Evolutionary conservation across 345 rosid genomes (phyloP).

Genomic region (Populus nigra): DNA sequence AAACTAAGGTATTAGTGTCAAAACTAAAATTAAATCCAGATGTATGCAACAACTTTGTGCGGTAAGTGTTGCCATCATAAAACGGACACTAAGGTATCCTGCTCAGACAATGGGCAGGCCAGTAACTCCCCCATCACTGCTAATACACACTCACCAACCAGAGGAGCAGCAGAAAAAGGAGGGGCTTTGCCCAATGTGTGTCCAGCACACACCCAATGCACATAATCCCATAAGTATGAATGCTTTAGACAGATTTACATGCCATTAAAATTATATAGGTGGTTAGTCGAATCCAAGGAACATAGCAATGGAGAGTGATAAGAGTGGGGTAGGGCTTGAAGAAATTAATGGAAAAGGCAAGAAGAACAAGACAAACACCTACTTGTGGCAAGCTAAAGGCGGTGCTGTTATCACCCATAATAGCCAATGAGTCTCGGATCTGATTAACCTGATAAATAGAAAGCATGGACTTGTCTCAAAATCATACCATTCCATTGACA

Average conservation of each 20-base stretch:
- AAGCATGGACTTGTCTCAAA: conserved; percentile 12
- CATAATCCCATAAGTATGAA: background rate
- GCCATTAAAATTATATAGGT: background rate
- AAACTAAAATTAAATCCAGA: too few species aligned
- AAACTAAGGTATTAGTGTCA: too few species aligned
- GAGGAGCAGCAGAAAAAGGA: too few species aligned
- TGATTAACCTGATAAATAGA: conserved; percentile 67
- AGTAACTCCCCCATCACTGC: too few species aligned
- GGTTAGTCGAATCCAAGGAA: background rate
- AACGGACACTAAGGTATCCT: too few species aligned
- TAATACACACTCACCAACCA: too few species aligned
- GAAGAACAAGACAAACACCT: conserved; percentile 27
- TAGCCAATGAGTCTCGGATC: conserved; percentile 86
- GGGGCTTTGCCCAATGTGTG: background rate
- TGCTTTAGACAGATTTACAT: background rate
- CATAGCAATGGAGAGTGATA: background rate
- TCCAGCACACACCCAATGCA: background rate
- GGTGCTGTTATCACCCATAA: conserved; percentile 97
- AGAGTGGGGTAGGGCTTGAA: background rate
- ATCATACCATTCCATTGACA: conserved; percentile 8
- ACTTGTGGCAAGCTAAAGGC: conserved; percentile 99
- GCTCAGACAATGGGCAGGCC: too few species aligned
- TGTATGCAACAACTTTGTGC: too few species aligned
- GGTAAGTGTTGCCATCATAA: too few species aligned
- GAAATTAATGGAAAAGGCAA: background rate